These are phyloP conservation scores for Dendrobium catenatum DNA, from an alignment of 106 monocot species.

Conservation along the genomic window DNA sequence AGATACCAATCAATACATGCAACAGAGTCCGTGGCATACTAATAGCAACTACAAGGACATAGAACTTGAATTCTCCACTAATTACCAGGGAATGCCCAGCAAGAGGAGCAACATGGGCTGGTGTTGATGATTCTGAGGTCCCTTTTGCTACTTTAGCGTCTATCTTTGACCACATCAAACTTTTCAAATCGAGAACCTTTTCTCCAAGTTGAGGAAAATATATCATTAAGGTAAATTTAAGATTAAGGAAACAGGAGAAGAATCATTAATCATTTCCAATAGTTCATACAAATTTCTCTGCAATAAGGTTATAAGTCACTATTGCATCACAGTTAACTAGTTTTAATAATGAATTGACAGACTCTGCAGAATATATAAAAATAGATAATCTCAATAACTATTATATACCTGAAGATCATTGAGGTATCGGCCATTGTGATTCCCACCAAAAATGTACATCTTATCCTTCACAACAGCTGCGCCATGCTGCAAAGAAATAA, in stretches of 20 bases:
- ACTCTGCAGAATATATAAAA: not conserved
- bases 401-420: conserved; percentile 79
- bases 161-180: conserved; percentile 84
- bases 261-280: not conserved
- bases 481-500: conserved; percentile 61
- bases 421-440: conserved; percentile 97
- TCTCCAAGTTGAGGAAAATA: conserved; percentile 12
- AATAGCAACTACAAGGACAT: not conserved
- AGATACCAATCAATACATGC: not conserved
- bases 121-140: conserved; percentile 27
- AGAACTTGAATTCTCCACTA: not conserved
- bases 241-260: not conserved
- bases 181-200: conserved; percentile 94
- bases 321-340: not conserved
- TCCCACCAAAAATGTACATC: conserved; percentile 97
- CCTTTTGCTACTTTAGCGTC: conserved; percentile 43
- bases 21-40: not conserved
- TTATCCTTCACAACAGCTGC: conserved; percentile 87
- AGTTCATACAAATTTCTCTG: not conserved
- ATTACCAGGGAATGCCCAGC: conserved; percentile 98
- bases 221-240: not conserved
- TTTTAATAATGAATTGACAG: not conserved
- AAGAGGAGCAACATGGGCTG: conserved; percentile 40
- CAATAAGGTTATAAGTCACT: not conserved
- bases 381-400: not conserved